phyloP scores from a whole-genome alignment of 1,284 basidiomycete species.

The Puccinia hordei region DNA sequence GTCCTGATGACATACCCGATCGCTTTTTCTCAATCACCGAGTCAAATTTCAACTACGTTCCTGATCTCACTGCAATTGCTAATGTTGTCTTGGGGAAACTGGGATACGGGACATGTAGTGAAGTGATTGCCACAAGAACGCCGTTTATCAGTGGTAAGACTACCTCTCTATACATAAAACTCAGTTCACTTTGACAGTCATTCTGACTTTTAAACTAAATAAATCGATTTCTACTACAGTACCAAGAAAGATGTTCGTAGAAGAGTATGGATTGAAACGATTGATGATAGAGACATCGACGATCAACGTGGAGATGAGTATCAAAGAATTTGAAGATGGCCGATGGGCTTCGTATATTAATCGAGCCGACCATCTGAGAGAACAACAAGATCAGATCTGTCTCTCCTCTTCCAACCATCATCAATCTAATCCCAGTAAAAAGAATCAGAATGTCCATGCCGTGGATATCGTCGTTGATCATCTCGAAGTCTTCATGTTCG shows the following conservation, averaged over 20 bases:
- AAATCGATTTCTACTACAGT: too few species aligned
- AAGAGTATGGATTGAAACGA: constrained; percentile 72
- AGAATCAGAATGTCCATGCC: background rate
- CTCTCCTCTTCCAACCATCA: background rate
- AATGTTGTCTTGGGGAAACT: constrained; percentile 78
- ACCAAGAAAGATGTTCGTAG: constrained; percentile 73
- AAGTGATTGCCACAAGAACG: constrained; percentile 55
- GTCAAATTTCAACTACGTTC: constrained; percentile 77
- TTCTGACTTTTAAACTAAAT: too few species aligned
- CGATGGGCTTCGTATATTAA: constrained; percentile 68
- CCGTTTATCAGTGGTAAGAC: constrained; percentile 54
- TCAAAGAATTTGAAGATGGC: constrained; percentile 69
- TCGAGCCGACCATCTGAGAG: constrained; percentile 65
- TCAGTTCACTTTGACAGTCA: too few species aligned
- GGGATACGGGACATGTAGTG: constrained; percentile 58
- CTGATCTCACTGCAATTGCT: constrained; percentile 71
- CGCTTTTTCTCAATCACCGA: constrained; percentile 56
- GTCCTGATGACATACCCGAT: constrained; percentile 65
- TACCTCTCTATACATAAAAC: too few species aligned
- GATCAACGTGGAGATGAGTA: constrained; percentile 67
- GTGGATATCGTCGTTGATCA: constrained; percentile 15
- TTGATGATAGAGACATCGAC: constrained; percentile 68
- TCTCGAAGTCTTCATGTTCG: constrained; percentile 1
- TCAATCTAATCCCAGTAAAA: background rate
- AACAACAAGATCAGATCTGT: constrained; percentile 52